phyloP scores from a whole-genome alignment of 441 rosid genomes.

The Hypseocharis bilobata region DNA sequence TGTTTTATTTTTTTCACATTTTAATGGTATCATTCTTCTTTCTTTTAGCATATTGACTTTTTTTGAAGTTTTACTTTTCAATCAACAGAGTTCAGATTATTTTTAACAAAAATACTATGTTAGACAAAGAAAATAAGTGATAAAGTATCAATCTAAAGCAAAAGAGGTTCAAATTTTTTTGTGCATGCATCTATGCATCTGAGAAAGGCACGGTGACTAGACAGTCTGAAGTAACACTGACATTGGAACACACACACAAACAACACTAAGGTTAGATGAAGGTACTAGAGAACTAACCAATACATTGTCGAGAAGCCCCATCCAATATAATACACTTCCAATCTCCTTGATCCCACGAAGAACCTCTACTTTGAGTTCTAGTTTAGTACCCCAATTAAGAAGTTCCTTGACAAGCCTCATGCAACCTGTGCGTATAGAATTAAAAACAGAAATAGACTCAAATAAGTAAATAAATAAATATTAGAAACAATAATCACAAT shows the following conservation, averaged over 20 bases:
- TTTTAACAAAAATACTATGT: not conserved
- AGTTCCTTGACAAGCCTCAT: slow-evolving; percentile 88
- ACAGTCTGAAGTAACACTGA: not conserved
- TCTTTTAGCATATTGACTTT: too few relatives aligned
- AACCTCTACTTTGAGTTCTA: slow-evolving; percentile 87
- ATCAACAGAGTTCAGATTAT: not conserved
- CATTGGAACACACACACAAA: not conserved
- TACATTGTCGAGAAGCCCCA: slow-evolving; percentile 90
- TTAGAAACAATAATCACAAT: too few relatives aligned
- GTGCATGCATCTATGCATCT: not conserved
- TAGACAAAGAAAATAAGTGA: not conserved
- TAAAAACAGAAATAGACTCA: slow-evolving; percentile 2
- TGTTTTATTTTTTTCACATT: not conserved
- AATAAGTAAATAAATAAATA: too few relatives aligned
- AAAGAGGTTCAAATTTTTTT: not conserved
- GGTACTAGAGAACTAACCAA: slow-evolving; percentile 53
- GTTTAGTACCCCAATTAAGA: slow-evolving; percentile 80
- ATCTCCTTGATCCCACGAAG: slow-evolving; percentile 90
- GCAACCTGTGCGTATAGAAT: slow-evolving; percentile 52
- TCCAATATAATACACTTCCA: slow-evolving; percentile 87
- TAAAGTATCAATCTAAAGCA: not conserved
- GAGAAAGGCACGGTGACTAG: not conserved
- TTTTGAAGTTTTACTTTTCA: not conserved
- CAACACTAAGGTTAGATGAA: slow-evolving; percentile 17
- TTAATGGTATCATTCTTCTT: not conserved